phyloP scores from a whole-genome alignment of 805 yeast species.

The Sungouiella thailandica region DNA sequence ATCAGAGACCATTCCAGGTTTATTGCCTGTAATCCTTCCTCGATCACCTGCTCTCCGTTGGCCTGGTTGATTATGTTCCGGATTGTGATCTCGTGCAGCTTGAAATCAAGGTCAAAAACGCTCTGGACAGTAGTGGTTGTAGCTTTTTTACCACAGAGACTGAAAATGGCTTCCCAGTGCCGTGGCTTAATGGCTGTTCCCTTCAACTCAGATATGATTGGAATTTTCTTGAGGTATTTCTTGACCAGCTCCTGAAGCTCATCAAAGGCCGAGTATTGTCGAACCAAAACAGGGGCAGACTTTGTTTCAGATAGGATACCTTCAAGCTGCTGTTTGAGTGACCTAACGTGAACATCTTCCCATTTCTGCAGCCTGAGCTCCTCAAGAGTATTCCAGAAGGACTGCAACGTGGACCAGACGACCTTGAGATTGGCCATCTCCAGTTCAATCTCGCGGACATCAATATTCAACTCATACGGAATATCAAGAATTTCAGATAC shows the following conservation, averaged over 20 bases:
- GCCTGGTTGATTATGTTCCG: conserved; percentile 56
- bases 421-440: conserved; percentile 54
- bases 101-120: conserved; percentile 55
- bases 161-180: conserved; percentile 59
- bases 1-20: conserved; percentile 51
- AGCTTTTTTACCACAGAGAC: conserved; percentile 18
- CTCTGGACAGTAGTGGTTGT: conserved; percentile 45
- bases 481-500: conserved; percentile 25
- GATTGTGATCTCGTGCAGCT: conserved; percentile 40
- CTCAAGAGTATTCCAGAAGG: conserved; percentile 44
- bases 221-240: conserved; percentile 30
- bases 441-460: conserved; percentile 27
- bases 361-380: conserved; percentile 43
- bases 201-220: conserved; percentile 43
- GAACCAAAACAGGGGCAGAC: conserved; percentile 50
- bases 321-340: conserved; percentile 46
- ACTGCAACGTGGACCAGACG: conserved; percentile 61
- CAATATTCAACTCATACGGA: conserved; percentile 24
- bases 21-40: conserved; percentile 49
- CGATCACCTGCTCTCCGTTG: conserved; percentile 64
- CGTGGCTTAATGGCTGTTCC: conserved; percentile 54
- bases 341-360: conserved; percentile 42
- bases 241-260: conserved; percentile 46
- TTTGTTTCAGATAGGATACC: conserved; percentile 43
- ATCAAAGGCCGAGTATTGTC: conserved; percentile 68